A percentile compares a stretch with the other conserved stretches of the same genome.
phyloP scores from a whole-genome alignment of 768 basidiomycete genomes.

The Lentinus tigrinus region DNA sequence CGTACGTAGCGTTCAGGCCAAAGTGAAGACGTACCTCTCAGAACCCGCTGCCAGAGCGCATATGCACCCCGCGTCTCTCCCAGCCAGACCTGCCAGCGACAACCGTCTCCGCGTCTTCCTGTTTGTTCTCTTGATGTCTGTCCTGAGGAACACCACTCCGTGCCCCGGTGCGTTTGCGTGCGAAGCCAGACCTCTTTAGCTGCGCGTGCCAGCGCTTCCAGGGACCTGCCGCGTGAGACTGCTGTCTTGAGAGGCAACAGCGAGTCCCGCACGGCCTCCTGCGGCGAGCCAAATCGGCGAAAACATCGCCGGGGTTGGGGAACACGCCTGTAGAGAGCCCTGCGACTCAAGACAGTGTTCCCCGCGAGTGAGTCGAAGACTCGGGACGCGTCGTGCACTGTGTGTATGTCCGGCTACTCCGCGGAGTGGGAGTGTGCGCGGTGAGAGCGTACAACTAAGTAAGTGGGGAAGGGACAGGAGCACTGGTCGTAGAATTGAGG shows the following conservation, averaged over 20 bases:
- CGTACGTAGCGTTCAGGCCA: conserved; percentile 17
- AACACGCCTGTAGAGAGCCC: conserved; percentile 19
- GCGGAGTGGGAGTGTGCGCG: conserved; percentile 22
- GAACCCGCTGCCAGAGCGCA: conserved; percentile 13
- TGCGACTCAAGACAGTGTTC: conserved; percentile 3
- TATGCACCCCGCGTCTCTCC: conserved; percentile 17
- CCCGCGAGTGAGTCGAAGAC: conserved; percentile 44
- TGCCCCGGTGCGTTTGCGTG: conserved; percentile 24
- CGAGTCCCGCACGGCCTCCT: conserved; percentile 34
- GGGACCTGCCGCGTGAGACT: conserved; percentile 36
- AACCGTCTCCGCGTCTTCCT: conserved; percentile 30
- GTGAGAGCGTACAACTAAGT: background rate
- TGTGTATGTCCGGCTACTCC: conserved; percentile 36
- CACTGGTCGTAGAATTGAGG: conserved; percentile 15
- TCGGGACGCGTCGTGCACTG: conserved; percentile 38
- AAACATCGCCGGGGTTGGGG: conserved; percentile 56
- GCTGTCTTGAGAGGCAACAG: conserved; percentile 20
- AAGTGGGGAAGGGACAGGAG: conserved; percentile 7
- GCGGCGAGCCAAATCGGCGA: conserved; percentile 50
- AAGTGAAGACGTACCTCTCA: background rate
- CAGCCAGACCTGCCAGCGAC: background rate
- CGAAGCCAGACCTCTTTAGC: conserved; percentile 56
- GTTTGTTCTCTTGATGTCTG: conserved; percentile 31
- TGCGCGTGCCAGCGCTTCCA: conserved; percentile 53
- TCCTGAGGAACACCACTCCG: conserved; percentile 17